These are phyloP conservation scores for Fraxinus quadrangulata DNA, from an alignment of 257 asterid species.

Conservation along the genomic window DNA sequence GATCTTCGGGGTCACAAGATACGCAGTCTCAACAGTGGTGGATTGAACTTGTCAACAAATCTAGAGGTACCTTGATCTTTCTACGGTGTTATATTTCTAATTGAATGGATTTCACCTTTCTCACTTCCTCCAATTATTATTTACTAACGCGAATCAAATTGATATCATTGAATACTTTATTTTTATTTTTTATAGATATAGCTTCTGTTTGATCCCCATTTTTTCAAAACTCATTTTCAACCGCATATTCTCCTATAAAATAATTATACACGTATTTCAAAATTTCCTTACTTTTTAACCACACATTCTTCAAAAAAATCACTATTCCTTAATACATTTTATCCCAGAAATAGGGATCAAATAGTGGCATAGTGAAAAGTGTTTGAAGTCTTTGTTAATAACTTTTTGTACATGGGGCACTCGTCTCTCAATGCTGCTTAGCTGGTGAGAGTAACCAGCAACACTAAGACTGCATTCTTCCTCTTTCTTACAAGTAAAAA, in stretches of 20 bases:
- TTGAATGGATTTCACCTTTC: neutral
- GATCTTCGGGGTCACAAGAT: constrained; percentile 97
- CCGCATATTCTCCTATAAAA: no score
- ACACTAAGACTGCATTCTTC: constrained; percentile 8
- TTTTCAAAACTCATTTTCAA: no score
- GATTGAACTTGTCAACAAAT: constrained; percentile 75
- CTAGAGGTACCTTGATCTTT: constrained; percentile 66
- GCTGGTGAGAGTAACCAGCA: constrained; percentile 18
- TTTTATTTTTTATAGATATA: neutral
- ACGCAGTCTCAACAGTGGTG: constrained; percentile 69
- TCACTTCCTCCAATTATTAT: neutral
- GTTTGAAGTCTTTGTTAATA: neutral
- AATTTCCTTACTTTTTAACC: no score
- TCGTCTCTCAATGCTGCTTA: constrained; percentile 3
- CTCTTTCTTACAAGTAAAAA: neutral
- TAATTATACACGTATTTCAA: no score
- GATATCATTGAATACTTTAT: neutral
- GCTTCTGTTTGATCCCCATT: no score
- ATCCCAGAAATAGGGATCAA: no score
- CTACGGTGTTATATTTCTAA: neutral
- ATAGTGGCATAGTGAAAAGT: neutral
- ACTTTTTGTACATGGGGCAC: constrained; percentile 2
- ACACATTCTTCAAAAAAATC: no score
- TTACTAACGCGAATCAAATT: neutral
- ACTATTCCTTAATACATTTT: no score